Base-by-base conservation (phyloP, 768 basidiomycete species). In the Auricularia heimuer region DNA sequence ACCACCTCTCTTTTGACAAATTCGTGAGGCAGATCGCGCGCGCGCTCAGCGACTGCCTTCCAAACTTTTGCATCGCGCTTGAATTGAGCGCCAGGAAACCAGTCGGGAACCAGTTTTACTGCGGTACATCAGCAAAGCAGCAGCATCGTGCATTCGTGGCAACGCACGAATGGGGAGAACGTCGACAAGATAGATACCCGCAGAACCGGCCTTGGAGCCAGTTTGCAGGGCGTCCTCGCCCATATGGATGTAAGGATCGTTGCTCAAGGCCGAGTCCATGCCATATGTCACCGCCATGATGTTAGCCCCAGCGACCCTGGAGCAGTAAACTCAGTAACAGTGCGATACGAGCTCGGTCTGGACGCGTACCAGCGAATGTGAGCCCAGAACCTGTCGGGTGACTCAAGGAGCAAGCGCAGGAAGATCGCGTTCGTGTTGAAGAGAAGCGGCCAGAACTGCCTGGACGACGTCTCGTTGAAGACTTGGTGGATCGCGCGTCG, bases 1-100 rank as follows among this genome's bases (percentile, higher is more conserved):
- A 74, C 80, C 67, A 79, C 68, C 34, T 71, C 70, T 60, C 76
- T 65, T 66, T 82, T 81, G 35, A 80, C 80, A 79, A 78, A 81
- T 54, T 73, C 35, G 75, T 81, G 67, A 73, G 74, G 66, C 69
- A 69, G 44, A 69, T 72, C 62, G 74, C 73, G 64, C 76, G 77
- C 67, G 70, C 67, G 65, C 69, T 67, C 72, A 10, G 74, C 69
- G 16, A 66, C 65, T 56, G 69, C 69, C 36, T 67, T 63, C 73
- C 73, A 65, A 65, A 64, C 72, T 67, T 69, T 21, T 64, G 77
- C 79, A 6, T 63, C 68, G 54, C 69, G 68, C 65, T 77, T 73
- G 61, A 78, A 77, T 0, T 71, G 71, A 8, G 74, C 73, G 8
- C 80, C 78, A 0, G 80, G 79, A 42, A 78, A 65, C 79, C 79